These are phyloP conservation scores for Venturia aucupariae DNA, from an alignment of 2,329 filamentous ascomycete genomes.

Conservation along the genomic window DNA sequence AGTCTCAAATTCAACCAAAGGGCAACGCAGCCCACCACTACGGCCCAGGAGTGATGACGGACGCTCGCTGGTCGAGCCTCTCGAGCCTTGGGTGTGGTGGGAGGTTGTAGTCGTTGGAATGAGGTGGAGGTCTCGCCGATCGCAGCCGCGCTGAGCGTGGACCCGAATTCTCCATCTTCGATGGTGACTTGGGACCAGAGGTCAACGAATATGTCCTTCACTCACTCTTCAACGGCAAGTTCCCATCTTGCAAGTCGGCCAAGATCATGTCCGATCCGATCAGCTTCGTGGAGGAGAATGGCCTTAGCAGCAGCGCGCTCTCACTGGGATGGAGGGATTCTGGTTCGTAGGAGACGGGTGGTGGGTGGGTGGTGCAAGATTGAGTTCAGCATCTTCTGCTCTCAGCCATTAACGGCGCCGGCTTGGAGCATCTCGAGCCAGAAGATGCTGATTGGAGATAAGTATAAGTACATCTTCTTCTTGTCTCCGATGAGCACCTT, in stretches of 20 bases:
- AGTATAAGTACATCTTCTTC: not conserved
- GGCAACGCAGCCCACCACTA: not conserved
- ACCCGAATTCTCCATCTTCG: constrained; percentile 94
- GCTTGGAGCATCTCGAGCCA: not conserved
- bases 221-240: constrained; percentile 91
- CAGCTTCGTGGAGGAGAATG: not conserved
- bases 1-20: not conserved
- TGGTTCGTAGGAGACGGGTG: not conserved
- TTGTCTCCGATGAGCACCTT: not conserved
- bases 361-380: not conserved
- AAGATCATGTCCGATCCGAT: constrained; percentile 85
- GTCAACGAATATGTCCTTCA: constrained; percentile 98
- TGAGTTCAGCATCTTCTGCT: not conserved
- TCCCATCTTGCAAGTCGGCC: constrained; percentile 95
- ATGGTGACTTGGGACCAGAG: constrained; percentile 93
- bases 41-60: not conserved
- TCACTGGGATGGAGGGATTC: not conserved
- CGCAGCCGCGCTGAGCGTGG: constrained; percentile 74
- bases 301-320: not conserved
- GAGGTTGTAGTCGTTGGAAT: too few species aligned
- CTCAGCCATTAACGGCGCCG: not conserved
- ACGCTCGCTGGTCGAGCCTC: not conserved
- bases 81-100: not conserved
- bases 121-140: too few species aligned
- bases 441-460: not conserved